A percentile compares a stretch with the other conserved stretches of the same genome.
phyloP scores from a whole-genome alignment of 2,329 filamentous ascomycete genomes.

The Cladosporium sp. region DNA sequence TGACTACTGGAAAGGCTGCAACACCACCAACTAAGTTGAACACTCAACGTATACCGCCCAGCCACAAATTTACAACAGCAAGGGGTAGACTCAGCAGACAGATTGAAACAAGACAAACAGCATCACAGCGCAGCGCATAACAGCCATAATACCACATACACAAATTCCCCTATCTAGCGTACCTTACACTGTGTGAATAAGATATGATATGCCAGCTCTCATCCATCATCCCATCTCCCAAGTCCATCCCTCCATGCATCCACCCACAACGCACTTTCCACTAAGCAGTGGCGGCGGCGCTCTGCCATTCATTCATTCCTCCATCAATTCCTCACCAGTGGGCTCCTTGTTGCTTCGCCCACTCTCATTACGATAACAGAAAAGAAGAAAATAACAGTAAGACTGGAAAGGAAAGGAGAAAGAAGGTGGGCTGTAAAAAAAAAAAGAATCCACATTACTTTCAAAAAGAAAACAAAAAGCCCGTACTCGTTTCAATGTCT shows the following conservation, averaged over 20 bases:
- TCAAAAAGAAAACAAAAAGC: not conserved
- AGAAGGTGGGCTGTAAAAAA: not conserved
- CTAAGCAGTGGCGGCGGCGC: not conserved
- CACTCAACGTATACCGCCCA: too few species aligned
- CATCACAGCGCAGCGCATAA: not conserved
- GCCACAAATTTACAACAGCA: too few species aligned
- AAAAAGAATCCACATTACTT: slow-evolving; percentile 6
- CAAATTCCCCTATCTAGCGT: not conserved
- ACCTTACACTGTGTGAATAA: slow-evolving; percentile 10
- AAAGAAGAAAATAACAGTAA: not conserved
- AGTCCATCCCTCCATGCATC: not conserved
- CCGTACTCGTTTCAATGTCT: too few species aligned
- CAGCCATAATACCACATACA: slow-evolving; percentile 10
- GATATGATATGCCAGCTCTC: not conserved
- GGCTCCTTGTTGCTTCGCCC: not conserved
- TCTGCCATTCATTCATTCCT: not conserved
- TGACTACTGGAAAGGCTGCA: too few species aligned
- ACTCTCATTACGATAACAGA: not conserved
- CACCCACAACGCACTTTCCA: not conserved
- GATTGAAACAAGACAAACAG: too few species aligned
- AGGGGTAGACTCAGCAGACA: too few species aligned
- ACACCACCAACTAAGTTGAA: too few species aligned
- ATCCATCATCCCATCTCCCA: too few species aligned
- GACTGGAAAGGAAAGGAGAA: not conserved
- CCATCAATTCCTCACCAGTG: not conserved